Evolutionary conservation across 2,329 filamentous ascomycete species (phyloP).

Genomic region (Alternaria hordeiaustralica): DNA sequence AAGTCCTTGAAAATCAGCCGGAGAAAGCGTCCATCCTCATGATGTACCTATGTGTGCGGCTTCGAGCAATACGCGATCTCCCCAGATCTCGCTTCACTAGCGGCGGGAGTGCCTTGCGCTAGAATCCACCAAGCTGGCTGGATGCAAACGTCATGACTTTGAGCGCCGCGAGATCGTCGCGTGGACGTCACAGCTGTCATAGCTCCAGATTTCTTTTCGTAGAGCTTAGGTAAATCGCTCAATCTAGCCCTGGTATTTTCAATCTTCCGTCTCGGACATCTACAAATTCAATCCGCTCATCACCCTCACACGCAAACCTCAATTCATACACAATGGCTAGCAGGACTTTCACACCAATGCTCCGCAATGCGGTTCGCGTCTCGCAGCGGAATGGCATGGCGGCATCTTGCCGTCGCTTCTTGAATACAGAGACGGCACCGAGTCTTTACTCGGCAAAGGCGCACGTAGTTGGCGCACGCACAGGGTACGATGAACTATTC

Average conservation of each 20-base stretch:
- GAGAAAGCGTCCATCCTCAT: no score
- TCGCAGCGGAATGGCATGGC: constrained; percentile 5
- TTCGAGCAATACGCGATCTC: background rate
- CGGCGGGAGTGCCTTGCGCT: constrained; percentile 20
- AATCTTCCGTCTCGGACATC: background rate
- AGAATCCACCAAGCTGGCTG: background rate
- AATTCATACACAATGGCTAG: constrained; percentile 18
- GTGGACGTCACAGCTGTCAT: constrained; percentile 6
- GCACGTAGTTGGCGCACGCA: constrained; percentile 50
- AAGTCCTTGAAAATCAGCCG: no score
- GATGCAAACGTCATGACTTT: constrained; percentile 19
- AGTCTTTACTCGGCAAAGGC: constrained; percentile 49
- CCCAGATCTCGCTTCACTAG: constrained; percentile 14
- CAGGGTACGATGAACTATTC: constrained; percentile 22
- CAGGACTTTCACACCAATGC: constrained; percentile 15
- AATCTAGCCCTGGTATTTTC: background rate
- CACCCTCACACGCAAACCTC: background rate
- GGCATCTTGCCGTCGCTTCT: constrained; percentile 30
- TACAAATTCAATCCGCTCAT: background rate
- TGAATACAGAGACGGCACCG: constrained; percentile 51
- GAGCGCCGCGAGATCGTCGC: background rate
- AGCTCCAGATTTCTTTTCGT: background rate
- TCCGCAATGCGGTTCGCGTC: constrained; percentile 19
- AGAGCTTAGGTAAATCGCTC: background rate
- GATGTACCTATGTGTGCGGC: background rate